Base-by-base conservation (phyloP, 768 basidiomycete species). In the Hypsizygus marmoreus region DNA sequence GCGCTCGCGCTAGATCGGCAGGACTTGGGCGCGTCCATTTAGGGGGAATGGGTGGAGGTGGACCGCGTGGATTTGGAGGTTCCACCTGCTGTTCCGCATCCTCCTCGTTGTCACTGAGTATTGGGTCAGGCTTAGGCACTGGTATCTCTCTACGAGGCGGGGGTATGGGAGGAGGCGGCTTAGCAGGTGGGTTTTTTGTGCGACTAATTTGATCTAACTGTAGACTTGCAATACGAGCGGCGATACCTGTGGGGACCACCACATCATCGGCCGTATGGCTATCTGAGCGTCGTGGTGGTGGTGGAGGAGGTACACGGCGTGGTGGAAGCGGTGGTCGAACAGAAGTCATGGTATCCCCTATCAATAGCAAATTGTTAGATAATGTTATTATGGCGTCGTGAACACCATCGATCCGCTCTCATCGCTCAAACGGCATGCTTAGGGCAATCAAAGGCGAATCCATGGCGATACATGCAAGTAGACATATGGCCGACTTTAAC, bases 171-270 rank as follows among this genome's bases (percentile, higher is more conserved):
- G n/a, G n/a, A n/a, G 54, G 54, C 9, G 52, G 49, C 33, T 39
- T 58, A 30, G 38, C 39, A 8, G 45, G 46, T 14, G 46, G 44
- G 7, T 31, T 26, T 14, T 53, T 43, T 13, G 19, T 22, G 1
- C 48, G 56, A 20, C 47, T 57, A 16, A 61, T 49, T 17, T 60
- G 61, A 40, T 57, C 52, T 5, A 64, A 46, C 19, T 62, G 61
- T 25, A 71, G 51, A 26, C 48, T 62, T 4, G 66, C 65, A 31
- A 71, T 68, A 20, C 66, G 56, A 31, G 64, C 63, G 31, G 62
- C 61, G 44, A 71, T 63, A 9, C 61, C 56, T 25, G 3, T 34
- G 13, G 49, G 24, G 26, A 40, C 47, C 13, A 28, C 31, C 32
- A 54, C 41, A 37, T 43, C 40, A 11, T 51, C 40, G 34, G 8